phyloP scores from a whole-genome alignment of 768 basidiomycete genomes.

The Hemileccinum rubropunctum region DNA sequence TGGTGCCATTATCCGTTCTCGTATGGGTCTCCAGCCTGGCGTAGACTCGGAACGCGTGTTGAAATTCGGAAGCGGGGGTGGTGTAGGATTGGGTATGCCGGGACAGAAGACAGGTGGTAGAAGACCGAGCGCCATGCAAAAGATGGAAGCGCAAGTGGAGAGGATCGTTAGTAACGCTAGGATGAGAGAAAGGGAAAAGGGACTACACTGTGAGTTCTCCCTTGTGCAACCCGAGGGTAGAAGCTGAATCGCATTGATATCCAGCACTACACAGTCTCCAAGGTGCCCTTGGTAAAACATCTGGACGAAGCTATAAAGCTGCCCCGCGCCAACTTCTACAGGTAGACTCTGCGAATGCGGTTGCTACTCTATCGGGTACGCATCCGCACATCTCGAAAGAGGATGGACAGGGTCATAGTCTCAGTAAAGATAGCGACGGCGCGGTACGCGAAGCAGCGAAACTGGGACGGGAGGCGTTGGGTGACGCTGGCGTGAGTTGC shows the following conservation, averaged over 20 bases:
- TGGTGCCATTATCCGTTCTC: slow-evolving; percentile 77
- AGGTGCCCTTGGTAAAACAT: slow-evolving; percentile 93
- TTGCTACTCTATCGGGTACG: slow-evolving; percentile 38
- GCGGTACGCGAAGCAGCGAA: slow-evolving; percentile 74
- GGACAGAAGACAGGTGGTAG: slow-evolving; percentile 56
- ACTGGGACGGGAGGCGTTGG: slow-evolving; percentile 70
- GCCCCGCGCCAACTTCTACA: slow-evolving; percentile 96
- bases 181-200: slow-evolving; percentile 83
- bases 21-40: slow-evolving; percentile 62
- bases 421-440: slow-evolving; percentile 42
- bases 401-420: slow-evolving; percentile 32
- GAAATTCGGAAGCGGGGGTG: slow-evolving; percentile 85
- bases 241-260: slow-evolving; percentile 8
- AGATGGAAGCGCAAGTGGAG: slow-evolving; percentile 95
- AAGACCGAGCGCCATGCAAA: slow-evolving; percentile 83
- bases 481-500: slow-evolving; percentile 48
- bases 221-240: not conserved
- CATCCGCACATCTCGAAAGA: slow-evolving; percentile 54
- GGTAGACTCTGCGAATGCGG: slow-evolving; percentile 57
- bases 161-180: slow-evolving; percentile 91
- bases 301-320: slow-evolving; percentile 89
- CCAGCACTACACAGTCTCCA: slow-evolving; percentile 74
- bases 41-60: slow-evolving; percentile 72
- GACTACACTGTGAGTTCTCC: slow-evolving; percentile 47
- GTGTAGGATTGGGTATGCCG: slow-evolving; percentile 63